A percentile compares a stretch with the other conserved stretches of the same genome.
These are phyloP conservation scores for Penicillium sp. DNA, from an alignment of 2,329 filamentous ascomycete species.

Conservation along the genomic window DNA sequence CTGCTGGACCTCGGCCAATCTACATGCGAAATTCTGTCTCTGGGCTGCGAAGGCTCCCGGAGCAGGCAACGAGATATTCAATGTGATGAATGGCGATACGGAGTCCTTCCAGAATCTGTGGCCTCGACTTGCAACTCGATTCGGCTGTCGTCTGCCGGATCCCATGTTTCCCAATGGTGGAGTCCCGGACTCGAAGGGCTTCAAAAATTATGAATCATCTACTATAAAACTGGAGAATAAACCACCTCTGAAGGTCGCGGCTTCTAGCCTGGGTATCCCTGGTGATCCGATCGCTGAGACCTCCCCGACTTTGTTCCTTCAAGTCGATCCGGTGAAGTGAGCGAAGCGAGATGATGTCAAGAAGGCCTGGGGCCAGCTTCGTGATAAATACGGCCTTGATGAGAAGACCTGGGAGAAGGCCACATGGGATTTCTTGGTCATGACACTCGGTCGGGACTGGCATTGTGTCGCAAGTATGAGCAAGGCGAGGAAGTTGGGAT, in stretches of 20 bases:
- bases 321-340: conserved; percentile 49
- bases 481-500: too few relatives aligned
- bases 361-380: conserved; percentile 43
- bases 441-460: too few relatives aligned
- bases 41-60: conserved; percentile 39
- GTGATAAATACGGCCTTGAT: conserved; percentile 40
- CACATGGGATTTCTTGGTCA: too few relatives aligned
- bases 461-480: too few relatives aligned
- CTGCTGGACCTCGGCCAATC: conserved; percentile 36
- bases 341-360: conserved; percentile 43
- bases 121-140: conserved; percentile 45
- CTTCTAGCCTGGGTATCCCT: conserved; percentile 27
- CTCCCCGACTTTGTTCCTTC: conserved; percentile 20
- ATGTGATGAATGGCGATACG: conserved; percentile 46
- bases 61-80: conserved; percentile 47
- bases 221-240: neutral
- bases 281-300: neutral
- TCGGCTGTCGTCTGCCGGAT: conserved; percentile 36
- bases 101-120: conserved; percentile 47
- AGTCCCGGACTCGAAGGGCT: too few relatives aligned
- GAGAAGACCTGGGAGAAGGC: conserved; percentile 48
- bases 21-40: conserved; percentile 43
- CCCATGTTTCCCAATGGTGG: conserved; percentile 32
- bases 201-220: conserved; percentile 10
- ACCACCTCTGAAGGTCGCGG: conserved; percentile 19